phyloP scores from a whole-genome alignment of 257 asterid species.

The Linderniella brevidens region DNA sequence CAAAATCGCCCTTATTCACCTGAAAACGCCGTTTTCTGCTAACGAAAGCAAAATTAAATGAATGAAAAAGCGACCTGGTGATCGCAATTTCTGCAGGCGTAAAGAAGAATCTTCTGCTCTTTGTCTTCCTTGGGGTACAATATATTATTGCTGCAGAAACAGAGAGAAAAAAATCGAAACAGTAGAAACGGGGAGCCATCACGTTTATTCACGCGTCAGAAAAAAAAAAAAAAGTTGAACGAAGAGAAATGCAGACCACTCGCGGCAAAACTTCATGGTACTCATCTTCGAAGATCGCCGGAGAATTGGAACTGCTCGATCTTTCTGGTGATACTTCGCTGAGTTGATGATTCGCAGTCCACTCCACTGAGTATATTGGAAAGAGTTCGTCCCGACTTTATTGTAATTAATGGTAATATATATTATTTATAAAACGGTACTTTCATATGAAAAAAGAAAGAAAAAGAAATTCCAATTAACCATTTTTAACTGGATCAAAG shows the following conservation, averaged over 20 bases:
- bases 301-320: not conserved
- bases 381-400: too few species aligned
- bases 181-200: not conserved
- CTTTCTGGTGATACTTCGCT: too few species aligned
- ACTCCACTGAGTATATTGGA: too few species aligned
- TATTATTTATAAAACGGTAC: too few species aligned
- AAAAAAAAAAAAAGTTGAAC: not conserved
- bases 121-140: conserved; percentile 74
- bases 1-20: too few species aligned
- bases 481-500: too few species aligned
- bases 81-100: conserved; percentile 66
- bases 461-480: too few species aligned
- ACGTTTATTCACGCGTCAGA: not conserved
- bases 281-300: conserved; percentile 41
- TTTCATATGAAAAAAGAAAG: too few species aligned
- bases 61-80: conserved; percentile 32
- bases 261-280: conserved; percentile 99
- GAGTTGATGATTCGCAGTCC: too few species aligned
- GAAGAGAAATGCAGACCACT: conserved; percentile 35
- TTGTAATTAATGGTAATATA: too few species aligned
- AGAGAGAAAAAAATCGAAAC: not conserved
- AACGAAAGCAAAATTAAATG: not conserved
- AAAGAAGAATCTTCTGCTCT: conserved; percentile 58
- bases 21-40: not conserved
- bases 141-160: conserved; percentile 46